These are phyloP conservation scores for Talaromyces piceae DNA, from an alignment of 2,329 filamentous ascomycete species.

Conservation along the genomic window DNA sequence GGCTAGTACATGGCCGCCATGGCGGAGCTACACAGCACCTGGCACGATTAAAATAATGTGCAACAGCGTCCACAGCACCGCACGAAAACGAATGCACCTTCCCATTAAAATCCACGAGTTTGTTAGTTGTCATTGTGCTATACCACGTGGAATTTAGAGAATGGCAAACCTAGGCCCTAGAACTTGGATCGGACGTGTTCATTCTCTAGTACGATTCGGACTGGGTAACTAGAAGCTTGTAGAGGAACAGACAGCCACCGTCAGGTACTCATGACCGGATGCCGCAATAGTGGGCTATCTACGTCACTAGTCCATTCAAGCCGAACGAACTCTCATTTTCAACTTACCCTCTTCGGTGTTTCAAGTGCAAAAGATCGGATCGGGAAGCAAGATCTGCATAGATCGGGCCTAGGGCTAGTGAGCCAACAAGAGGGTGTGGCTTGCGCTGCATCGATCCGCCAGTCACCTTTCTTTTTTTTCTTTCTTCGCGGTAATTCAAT, in stretches of 20 bases:
- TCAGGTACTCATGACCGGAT: not conserved
- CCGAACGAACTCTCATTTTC: not conserved
- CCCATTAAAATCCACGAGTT: not conserved
- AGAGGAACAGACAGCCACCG: no score
- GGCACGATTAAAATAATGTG: not conserved
- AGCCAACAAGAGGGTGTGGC: not conserved
- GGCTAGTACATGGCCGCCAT: not conserved
- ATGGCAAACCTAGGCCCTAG: not conserved
- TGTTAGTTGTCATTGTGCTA: not conserved
- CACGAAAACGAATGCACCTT: not conserved
- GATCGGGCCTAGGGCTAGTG: not conserved
- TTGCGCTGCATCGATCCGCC: not conserved
- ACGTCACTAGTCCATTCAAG: not conserved
- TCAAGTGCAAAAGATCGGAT: not conserved
- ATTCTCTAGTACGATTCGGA: no score
- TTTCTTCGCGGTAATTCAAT: not conserved
- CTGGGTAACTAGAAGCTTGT: no score
- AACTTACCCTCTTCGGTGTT: not conserved
- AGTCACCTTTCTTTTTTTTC: not conserved
- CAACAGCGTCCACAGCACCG: not conserved
- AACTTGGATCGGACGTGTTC: no score
- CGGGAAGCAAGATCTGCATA: not conserved
- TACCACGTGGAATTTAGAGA: not conserved
- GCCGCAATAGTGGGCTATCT: not conserved
- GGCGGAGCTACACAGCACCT: not conserved